These are phyloP conservation scores for Oryza punctata DNA, from an alignment of 176 grass and related monocot genomes.

Conservation along the genomic window DNA sequence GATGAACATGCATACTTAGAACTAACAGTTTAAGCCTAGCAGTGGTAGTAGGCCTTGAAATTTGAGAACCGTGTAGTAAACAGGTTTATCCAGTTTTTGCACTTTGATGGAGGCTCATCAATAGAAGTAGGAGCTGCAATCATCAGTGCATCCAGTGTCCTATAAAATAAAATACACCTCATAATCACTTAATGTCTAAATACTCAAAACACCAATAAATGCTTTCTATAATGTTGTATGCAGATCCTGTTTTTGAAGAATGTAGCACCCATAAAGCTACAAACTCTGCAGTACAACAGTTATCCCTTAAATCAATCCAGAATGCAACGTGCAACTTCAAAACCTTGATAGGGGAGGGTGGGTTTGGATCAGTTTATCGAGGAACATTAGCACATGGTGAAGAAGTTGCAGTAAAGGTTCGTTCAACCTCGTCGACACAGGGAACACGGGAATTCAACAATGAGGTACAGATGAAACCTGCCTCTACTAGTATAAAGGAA, in stretches of 20 bases:
- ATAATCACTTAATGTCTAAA: neutral
- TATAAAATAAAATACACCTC: neutral
- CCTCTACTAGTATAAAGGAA: conserved; percentile 13
- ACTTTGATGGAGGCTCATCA: conserved; percentile 15
- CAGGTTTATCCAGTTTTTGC: neutral
- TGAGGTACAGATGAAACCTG: conserved; percentile 48
- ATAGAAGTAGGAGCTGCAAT: conserved; percentile 8
- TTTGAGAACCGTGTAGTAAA: neutral
- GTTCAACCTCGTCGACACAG: conserved; percentile 65
- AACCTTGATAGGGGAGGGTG: conserved; percentile 76
- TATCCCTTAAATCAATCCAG: conserved; percentile 63
- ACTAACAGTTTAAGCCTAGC: neutral
- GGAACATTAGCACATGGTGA: conserved; percentile 64
- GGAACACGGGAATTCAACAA: conserved; percentile 81
- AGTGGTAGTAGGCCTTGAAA: neutral
- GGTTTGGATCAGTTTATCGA: conserved; percentile 74
- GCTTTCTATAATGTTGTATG: conserved; percentile 31
- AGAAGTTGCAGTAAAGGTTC: conserved; percentile 80
- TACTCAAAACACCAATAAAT: conserved; percentile 22
- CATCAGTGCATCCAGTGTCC: neutral
- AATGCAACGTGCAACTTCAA: conserved; percentile 62
- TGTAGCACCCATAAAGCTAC: conserved; percentile 43
- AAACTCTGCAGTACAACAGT: conserved; percentile 56
- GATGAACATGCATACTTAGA: conserved; percentile 10
- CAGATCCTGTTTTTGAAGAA: conserved; percentile 68